Conservation (phyloP, 192 early-diverging fungal genomes). For the Kappamyces sp. region DNA sequence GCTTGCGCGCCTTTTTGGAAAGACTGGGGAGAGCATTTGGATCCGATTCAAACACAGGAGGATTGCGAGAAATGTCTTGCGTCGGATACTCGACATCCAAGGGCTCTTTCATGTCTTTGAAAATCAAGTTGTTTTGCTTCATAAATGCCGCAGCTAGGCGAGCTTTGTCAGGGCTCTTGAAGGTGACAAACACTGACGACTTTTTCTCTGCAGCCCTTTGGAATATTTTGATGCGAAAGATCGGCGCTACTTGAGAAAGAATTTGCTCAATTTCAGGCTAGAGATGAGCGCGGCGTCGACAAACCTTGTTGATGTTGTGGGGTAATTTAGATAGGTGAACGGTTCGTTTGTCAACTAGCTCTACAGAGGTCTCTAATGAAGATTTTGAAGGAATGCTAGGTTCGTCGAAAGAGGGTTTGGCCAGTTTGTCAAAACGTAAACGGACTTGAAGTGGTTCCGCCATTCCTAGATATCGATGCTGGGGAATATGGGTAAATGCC, state of each 20-base stretch:
- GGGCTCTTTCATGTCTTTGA: conserved; percentile 13
- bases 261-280: conserved; percentile 1
- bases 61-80: not conserved
- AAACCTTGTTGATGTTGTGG: conserved; percentile 16
- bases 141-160: not conserved
- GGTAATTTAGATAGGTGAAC: conserved; percentile 7
- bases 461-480: conserved; percentile 2
- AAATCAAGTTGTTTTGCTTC: not conserved
- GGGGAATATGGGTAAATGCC: not conserved
- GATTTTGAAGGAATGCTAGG: no score
- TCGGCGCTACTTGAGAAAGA: not conserved
- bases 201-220: conserved; percentile 13
- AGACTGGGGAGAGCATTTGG: not conserved
- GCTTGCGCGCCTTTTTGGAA: conserved; percentile 15
- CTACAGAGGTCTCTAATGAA: no score
- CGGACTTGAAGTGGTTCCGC: conserved; percentile 3
- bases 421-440: conserved; percentile 1
- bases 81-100: conserved; percentile 8
- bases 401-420: conserved; percentile 5
- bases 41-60: not conserved
- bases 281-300: not conserved
- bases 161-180: not conserved
- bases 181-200: conserved; percentile 6
- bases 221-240: conserved; percentile 9
- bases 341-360: conserved; percentile 8